A percentile compares a stretch with the other conserved stretches of the same genome.
phyloP scores from a whole-genome alignment of 805 yeast genomes.

The Kazachstania bromeliacearum region DNA sequence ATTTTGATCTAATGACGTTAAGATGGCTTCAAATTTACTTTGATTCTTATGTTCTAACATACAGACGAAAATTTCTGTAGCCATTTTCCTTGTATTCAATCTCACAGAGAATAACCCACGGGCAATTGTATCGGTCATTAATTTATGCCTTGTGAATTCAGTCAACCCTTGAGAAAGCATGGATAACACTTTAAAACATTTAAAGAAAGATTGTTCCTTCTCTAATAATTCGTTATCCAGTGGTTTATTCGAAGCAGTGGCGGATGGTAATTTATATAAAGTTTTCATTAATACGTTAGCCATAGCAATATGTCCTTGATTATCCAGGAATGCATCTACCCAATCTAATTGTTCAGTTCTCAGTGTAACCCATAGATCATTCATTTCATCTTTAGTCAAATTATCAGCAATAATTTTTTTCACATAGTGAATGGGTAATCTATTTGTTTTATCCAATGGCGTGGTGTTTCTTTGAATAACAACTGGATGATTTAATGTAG shows the following conservation, averaged over 20 bases:
- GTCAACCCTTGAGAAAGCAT: conserved; percentile 21
- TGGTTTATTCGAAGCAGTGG: conserved; percentile 18
- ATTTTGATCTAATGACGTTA: conserved; percentile 30
- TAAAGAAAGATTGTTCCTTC: conserved; percentile 64
- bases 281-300: conserved; percentile 53
- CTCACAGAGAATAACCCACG: conserved; percentile 69
- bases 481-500: not conserved
- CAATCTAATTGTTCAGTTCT: conserved; percentile 82
- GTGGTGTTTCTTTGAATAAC: not conserved
- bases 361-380: conserved; percentile 80
- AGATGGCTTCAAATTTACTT: conserved; percentile 37
- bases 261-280: conserved; percentile 22
- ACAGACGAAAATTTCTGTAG: conserved; percentile 65
- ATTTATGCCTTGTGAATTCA: conserved; percentile 25
- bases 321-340: conserved; percentile 68
- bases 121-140: conserved; percentile 50
- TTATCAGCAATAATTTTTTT: conserved; percentile 60
- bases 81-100: conserved; percentile 64
- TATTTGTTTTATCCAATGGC: conserved; percentile 24
- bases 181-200: conserved; percentile 54
- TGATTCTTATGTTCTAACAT: conserved; percentile 39
- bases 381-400: conserved; percentile 60
- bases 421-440: conserved; percentile 69
- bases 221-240: conserved; percentile 43
- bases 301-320: conserved; percentile 75